phyloP scores from a whole-genome alignment of 2,329 filamentous ascomycete genomes.

The Colletotrichum abscissum region DNA sequence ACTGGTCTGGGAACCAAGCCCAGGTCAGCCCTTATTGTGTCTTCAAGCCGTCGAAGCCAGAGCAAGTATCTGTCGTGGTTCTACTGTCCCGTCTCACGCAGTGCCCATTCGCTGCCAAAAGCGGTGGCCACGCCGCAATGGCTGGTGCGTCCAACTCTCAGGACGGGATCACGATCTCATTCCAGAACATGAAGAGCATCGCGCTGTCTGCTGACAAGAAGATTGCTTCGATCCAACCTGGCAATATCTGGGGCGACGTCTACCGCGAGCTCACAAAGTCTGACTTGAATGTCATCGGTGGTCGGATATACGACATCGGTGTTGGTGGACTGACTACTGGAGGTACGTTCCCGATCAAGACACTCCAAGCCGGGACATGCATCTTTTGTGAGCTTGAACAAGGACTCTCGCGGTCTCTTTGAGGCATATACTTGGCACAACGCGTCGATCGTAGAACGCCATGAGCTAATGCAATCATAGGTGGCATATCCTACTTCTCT shows the following conservation, averaged over 20 bases:
- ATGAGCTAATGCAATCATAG: not conserved
- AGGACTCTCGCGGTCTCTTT: too few relatives aligned
- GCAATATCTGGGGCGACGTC: conserved; percentile 53
- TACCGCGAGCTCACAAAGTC: conserved; percentile 47
- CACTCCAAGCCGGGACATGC: too few relatives aligned
- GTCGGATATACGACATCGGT: conserved; percentile 51
- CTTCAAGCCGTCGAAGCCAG: conserved; percentile 39
- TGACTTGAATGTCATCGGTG: conserved; percentile 51
- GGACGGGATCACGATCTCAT: conserved; percentile 27
- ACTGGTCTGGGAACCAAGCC: conserved; percentile 34
- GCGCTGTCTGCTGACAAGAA: conserved; percentile 43
- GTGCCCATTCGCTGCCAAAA: conserved; percentile 38
- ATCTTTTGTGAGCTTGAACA: too few relatives aligned
- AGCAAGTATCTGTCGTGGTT: conserved; percentile 42
- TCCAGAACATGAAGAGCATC: conserved; percentile 16
- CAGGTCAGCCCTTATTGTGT: conserved; percentile 38
- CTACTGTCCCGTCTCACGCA: conserved; percentile 40
- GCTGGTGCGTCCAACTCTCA: conserved; percentile 29
- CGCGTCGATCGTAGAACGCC: not conserved
- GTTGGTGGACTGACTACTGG: conserved; percentile 53
- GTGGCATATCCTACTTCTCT: conserved; percentile 40
- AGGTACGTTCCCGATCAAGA: conserved; percentile 27
- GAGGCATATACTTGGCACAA: too few relatives aligned
- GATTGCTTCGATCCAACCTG: conserved; percentile 49
- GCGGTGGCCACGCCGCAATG: conserved; percentile 34